Base-by-base conservation (phyloP, 306 rosid genomes). In the Cicer yamashitae region DNA sequence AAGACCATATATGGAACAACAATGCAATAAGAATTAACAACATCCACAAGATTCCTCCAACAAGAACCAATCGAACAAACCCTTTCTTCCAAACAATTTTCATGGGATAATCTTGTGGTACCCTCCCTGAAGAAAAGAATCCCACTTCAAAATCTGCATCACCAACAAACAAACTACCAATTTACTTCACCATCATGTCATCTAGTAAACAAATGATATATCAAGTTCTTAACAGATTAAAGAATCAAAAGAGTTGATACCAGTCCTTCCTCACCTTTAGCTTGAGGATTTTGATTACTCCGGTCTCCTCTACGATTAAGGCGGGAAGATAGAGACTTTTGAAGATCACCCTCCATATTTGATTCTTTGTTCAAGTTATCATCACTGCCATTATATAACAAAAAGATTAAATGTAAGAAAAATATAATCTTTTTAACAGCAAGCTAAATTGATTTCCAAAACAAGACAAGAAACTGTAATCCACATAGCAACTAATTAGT, bases 51-150 rank as follows among this genome's bases (percentile, higher is more conserved):
- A 94, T 92, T 67, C 97, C 98, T 52, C 82, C 84, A 10, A 94
- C 93, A 54, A 94, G 89, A 86, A 92, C 83, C 88, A 92, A 84
- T 65, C 96, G 87, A 87, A 94, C 82, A 67, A 92, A 87, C 22
- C 99, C 99, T 79, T 82, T 94, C 91, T 89, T 92, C 96, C 99
- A 92, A 83, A 88, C 85, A 80, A 89, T 84, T 91, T 85, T 92
- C 81, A 92, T 72, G 13, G 93, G 86, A 80, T 86, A 83, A 85
- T 92, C 97, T 37, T 86, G 88, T 57, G 87, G 74, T 46, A 81
- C 64, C 86, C 83, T 90, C 85, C 82, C 96, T 2, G 84, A 70
- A 51, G 83, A 78, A 81, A 82, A 62, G 1, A 83, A 25, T 44
- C 86, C 88, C 68, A 17, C 89, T 82, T 91, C 97, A 77, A 83